A percentile compares a stretch with the other conserved stretches of the same genome.
Conservation (phyloP, 495 filamentous ascomycete species). For the Xylaria telfairii region DNA sequence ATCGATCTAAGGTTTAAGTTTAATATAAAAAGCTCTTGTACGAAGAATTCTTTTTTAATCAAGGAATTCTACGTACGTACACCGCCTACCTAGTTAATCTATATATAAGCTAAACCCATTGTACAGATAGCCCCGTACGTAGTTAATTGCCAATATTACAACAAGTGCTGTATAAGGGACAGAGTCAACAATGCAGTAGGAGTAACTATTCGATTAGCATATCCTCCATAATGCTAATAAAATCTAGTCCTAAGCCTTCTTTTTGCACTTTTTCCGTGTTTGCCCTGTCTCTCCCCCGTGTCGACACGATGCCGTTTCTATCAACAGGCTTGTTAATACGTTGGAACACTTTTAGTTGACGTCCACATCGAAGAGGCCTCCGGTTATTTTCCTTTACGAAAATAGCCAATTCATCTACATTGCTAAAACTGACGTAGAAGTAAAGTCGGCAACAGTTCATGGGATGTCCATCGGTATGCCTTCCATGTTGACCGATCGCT, state of each 20-base stretch:
- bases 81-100: too few species aligned
- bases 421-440: neutral
- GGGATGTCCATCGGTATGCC: neutral
- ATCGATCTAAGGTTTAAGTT: too few species aligned
- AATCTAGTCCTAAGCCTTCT: conserved; percentile 2
- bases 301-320: neutral
- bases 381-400: neutral
- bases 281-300: neutral
- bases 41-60: too few species aligned
- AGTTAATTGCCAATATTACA: too few species aligned
- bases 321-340: neutral
- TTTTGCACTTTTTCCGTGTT: neutral
- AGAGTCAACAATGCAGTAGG: too few species aligned
- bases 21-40: too few species aligned
- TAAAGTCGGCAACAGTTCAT: neutral
- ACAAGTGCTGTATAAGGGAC: too few species aligned
- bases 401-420: neutral
- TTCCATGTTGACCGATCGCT: conserved; percentile 3
- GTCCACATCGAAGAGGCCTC: neutral
- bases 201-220: neutral
- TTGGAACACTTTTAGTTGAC: neutral
- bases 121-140: too few species aligned
- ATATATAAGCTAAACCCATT: too few species aligned
- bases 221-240: neutral
- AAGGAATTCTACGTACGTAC: too few species aligned